Evolutionary conservation across 2,329 filamentous ascomycete genomes (phyloP), one percentile per base, ranked within the genome.

Genomic region (Sporothrix phasma): DNA sequence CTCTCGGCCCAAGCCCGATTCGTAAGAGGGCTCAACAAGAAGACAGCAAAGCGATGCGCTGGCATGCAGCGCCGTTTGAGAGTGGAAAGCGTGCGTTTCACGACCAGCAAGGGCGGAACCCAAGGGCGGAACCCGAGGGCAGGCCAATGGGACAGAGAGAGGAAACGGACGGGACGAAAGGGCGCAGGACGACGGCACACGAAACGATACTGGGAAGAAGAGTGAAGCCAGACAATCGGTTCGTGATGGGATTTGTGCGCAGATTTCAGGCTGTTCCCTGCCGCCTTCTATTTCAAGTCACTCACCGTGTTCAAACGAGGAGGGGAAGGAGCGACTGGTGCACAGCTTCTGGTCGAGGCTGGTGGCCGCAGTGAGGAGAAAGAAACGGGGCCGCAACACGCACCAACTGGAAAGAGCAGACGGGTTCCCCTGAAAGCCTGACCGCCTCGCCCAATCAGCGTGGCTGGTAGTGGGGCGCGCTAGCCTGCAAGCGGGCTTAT

Each of bases 321-420:
- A 34, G 47, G 53, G 29, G 58, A 60, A 45, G 46, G 47, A 39
- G 54, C 56, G 46, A 34, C 39, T 46, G 56, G 56, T 46, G 22
- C 39, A 19, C 34, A 19, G 47, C 39, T 26, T 34, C 15, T 41
- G 24, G 56, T n/a, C 7, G 15, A 19, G n/a, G 19, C 53, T 65
- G 59, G 59, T 62, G 62, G 59, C 60, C 51, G 60, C 59, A 62
- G 64, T 62, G 59, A 65, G 49, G 63, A 64, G 56, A 47, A 45
- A 34, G 45, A 53, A 39, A 37, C 34, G 34, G 22, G 59, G 51
- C 51, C n/a, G 34, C 24, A 53, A 26, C 13, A n/a, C 22, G 46
- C 22, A 49, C 15, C 7, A 49, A 31, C 51, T 31, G 51, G 19
- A 31, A 39, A 17, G 31, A 56, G 51, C 31, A 56, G 51, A 56